These are phyloP conservation scores for Aspergillus mulundensis DNA, from an alignment of 495 filamentous ascomycete genomes.

Conservation along the genomic window DNA sequence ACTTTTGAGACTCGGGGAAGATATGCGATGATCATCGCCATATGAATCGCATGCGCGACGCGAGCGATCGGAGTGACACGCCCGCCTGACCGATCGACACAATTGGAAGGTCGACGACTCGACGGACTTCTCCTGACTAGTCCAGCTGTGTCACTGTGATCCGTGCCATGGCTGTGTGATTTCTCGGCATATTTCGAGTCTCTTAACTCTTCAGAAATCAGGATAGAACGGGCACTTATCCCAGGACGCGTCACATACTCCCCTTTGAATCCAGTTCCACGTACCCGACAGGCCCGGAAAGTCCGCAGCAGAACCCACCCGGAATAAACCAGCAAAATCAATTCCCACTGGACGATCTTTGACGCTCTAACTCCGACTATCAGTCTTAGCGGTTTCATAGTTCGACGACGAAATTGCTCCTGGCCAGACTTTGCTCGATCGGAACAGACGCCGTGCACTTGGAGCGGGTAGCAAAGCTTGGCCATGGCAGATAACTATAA, in stretches of 20 bases:
- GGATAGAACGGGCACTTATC: too few species aligned
- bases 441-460: background rate
- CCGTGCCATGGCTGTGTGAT: background rate
- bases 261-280: background rate
- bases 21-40: background rate
- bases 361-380: background rate
- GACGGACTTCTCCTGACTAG: background rate
- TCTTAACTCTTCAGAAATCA: too few species aligned
- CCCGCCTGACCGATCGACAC: slow-evolving; percentile 4
- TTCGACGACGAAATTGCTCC: background rate
- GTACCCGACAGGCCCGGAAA: background rate
- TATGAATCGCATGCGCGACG: background rate
- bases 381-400: slow-evolving; percentile 1
- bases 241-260: background rate
- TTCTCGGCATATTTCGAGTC: background rate
- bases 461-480: background rate
- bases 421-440: background rate
- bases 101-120: background rate
- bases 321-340: background rate
- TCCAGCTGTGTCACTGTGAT: background rate
- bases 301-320: too few species aligned
- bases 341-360: background rate
- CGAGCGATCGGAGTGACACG: slow-evolving; percentile 2
- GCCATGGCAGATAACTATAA: background rate
- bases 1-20: background rate